Conservation (phyloP, 805 yeast genomes). For the Lipomyces spencermartinsiae region DNA sequence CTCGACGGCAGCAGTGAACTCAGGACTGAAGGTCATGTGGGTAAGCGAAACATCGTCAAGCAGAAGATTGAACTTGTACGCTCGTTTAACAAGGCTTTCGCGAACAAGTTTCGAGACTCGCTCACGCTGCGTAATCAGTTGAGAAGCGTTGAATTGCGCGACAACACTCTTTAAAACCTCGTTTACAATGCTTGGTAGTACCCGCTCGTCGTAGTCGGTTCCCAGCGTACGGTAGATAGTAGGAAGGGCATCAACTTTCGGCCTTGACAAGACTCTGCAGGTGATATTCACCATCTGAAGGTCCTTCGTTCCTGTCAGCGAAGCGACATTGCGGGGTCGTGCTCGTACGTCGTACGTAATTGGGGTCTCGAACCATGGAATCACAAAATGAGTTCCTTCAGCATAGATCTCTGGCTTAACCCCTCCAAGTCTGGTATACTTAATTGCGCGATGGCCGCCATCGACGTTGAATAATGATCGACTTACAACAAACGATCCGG, state of each 20-base stretch:
- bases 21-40: constrained; percentile 96
- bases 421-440: constrained; percentile 87
- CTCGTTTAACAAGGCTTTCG: constrained; percentile 90
- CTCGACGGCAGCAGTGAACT: constrained; percentile 95
- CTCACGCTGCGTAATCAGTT: constrained; percentile 98
- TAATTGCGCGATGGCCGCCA: constrained; percentile 98
- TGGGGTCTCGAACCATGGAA: constrained; percentile 96
- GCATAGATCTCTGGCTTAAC: constrained; percentile 79
- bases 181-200: constrained; percentile 95
- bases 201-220: constrained; percentile 93
- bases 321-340: constrained; percentile 93
- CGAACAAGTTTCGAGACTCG: constrained; percentile 89
- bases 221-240: constrained; percentile 91
- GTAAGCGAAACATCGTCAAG: constrained; percentile 97
- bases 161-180: constrained; percentile 96
- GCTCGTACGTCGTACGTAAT: constrained; percentile 94
- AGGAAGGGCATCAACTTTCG: constrained; percentile 79
- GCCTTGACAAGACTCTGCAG: constrained; percentile 95
- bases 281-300: constrained; percentile 98
- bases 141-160: constrained; percentile 98
- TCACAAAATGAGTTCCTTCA: constrained; percentile 93
- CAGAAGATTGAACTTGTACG: constrained; percentile 81
- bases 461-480: constrained; percentile 82
- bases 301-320: constrained; percentile 97
- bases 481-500: constrained; percentile 60